Percentiles rank a stretch among this genome's conserved stretches.
These are phyloP conservation scores for Suillus subaureus DNA, from an alignment of 768 basidiomycete genomes.

Conservation along the genomic window DNA sequence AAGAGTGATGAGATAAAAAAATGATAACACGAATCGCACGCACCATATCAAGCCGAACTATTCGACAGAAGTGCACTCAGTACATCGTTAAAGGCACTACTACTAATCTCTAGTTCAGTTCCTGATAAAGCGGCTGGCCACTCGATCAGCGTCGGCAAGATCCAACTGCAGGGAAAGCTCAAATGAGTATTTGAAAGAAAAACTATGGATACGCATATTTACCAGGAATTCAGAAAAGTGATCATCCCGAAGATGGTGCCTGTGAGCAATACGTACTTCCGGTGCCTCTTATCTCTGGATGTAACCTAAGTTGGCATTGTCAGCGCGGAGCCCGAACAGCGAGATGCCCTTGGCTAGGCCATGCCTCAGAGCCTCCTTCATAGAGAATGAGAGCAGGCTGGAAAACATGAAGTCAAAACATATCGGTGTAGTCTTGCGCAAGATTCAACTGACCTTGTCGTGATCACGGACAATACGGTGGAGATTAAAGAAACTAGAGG, in stretches of 20 bases:
- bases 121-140: neutral
- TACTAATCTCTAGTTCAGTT: neutral
- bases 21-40: neutral
- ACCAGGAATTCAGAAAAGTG: no score
- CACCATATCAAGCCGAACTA: neutral
- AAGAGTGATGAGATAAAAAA: neutral
- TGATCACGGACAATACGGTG: neutral
- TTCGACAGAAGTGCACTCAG: neutral
- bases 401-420: neutral
- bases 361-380: neutral
- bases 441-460: neutral
- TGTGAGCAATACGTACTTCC: neutral
- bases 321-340: no score
- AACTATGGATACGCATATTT: no score
- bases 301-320: neutral
- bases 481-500: neutral
- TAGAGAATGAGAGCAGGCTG: neutral
- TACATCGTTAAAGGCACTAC: neutral
- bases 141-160: neutral
- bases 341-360: neutral
- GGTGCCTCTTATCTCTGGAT: neutral
- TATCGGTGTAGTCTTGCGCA: neutral
- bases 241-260: neutral
- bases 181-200: no score
- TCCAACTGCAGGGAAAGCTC: no score